Base-by-base conservation (phyloP, 2,329 filamentous ascomycete species). In the Monosporascus sp. region DNA sequence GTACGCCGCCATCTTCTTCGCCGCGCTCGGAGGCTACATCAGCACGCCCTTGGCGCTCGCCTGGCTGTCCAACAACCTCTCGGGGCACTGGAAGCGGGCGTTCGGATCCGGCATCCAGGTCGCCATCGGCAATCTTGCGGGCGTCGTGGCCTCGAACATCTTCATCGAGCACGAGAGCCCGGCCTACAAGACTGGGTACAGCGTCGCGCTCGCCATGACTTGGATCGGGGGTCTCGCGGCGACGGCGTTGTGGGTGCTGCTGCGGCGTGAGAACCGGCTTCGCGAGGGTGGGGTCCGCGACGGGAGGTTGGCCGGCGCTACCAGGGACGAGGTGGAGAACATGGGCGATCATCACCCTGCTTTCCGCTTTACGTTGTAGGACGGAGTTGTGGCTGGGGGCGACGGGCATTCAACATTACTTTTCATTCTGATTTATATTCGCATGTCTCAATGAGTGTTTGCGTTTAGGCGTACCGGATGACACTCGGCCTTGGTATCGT, bases 61-160 rank as follows among this genome's bases (percentile, higher is more conserved):
- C 2, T 81, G 78, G 78, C 71, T 80, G 1, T 66, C 72, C 9
- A 80, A 80, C 65, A 81, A 82, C 54, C 63, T 81, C 1, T 73
- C 74, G 0, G 79, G 78, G 1, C 74, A 77, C 52, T 80, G 77
- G 57, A 82, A 81, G 63, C 74, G 75, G 44, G 72, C 78, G 4
- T 74, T 77, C 31, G 72, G 74, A 1, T 73, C 77, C 14, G 74
- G 72, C 1, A 72, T 78, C 58, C 77, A 80, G 60, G 74, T 80
- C 37, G 72, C 68, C 0, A 66, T 80, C 24, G 78, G 78, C 0
- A 80, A 80, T 63, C n/a, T 73, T 15, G 67, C 65, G 1, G 74
- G 74, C 18, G 58, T 73, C 43, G 56, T 70, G 14, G 70, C 68
- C 35, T 58, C 68, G 40, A 68, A 70, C 58, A 66, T 74, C 43